A percentile compares a stretch with the other conserved stretches of the same genome.
These are phyloP conservation scores for Cordyceps cicadae DNA, from an alignment of 2,329 filamentous ascomycete species.

Conservation along the genomic window DNA sequence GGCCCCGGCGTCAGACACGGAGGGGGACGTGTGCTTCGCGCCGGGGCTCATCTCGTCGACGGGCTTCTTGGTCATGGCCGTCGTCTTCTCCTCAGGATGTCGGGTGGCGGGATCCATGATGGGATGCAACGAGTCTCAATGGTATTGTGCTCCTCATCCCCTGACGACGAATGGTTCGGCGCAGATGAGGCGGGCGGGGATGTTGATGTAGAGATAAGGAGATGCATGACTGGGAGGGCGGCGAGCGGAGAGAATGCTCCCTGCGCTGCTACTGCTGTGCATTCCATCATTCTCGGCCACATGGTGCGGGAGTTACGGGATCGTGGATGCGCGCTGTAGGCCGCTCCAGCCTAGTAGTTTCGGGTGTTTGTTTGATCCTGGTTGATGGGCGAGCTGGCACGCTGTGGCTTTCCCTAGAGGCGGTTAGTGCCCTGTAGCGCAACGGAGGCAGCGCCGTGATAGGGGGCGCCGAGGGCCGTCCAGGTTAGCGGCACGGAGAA, in stretches of 20 bases:
- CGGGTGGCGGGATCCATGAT: neutral
- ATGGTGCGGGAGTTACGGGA: neutral
- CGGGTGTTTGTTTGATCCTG: neutral
- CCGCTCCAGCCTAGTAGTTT: too few species aligned
- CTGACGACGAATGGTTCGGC: neutral
- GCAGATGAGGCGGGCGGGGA: neutral
- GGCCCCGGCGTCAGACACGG: neutral
- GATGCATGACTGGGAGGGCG: neutral
- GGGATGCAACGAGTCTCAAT: neutral
- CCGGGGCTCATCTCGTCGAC: neutral
- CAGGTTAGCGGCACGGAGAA: neutral
- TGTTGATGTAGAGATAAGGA: neutral
- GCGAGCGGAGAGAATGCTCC: neutral
- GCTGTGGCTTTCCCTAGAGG: neutral
- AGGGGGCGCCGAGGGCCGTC: slow-evolving; percentile 4
- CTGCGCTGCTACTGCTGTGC: neutral
- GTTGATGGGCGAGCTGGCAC: neutral
- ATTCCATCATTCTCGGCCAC: neutral
- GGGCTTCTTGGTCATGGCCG: neutral
- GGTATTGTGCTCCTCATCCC: neutral
- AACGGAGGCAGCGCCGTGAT: slow-evolving; percentile 6
- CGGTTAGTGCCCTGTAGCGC: slow-evolving; percentile 7
- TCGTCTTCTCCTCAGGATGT: neutral
- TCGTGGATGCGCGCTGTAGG: slow-evolving; percentile 1
- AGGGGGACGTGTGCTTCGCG: neutral